Percentiles rank a stretch among this genome's conserved stretches.
These are phyloP conservation scores for Bisporella sp. DNA, from an alignment of 2,329 filamentous ascomycete genomes.

Conservation along the genomic window DNA sequence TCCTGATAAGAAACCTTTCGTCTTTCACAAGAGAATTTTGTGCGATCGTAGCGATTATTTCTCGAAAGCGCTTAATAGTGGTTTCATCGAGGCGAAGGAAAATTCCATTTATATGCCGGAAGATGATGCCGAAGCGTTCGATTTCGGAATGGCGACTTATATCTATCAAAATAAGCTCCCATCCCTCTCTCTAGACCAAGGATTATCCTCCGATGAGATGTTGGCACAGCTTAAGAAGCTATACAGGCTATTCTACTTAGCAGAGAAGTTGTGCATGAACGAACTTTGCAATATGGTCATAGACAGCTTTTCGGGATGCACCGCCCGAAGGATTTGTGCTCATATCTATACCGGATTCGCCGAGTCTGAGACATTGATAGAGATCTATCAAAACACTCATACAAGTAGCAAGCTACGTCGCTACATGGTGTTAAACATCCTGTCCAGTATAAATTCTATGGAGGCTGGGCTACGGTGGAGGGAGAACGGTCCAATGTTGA, in stretches of 20 bases:
- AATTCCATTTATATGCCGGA: conserved; percentile 5
- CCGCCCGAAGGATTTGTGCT: no score
- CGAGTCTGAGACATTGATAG: no score
- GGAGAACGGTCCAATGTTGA: no score
- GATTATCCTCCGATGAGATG: background rate
- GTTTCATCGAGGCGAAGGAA: background rate
- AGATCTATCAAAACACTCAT: no score
- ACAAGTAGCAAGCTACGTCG: no score
- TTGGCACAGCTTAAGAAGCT: background rate
- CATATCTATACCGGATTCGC: no score
- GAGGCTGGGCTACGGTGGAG: background rate
- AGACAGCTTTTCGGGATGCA: background rate
- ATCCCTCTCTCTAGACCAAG: no score
- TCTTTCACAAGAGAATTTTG: conserved; percentile 12
- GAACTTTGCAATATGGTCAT: background rate
- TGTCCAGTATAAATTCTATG: background rate
- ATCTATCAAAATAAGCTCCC: no score
- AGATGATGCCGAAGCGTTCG: background rate
- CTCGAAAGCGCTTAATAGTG: background rate
- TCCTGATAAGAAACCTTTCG: conserved; percentile 2
- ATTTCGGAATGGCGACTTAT: no score
- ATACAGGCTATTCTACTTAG: conserved; percentile 3
- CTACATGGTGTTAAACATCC: no score
- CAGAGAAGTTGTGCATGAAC: conserved; percentile 2
- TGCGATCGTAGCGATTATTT: conserved; percentile 12